These are phyloP conservation scores for Bipolaris sorokiniana DNA, from an alignment of 2,329 filamentous ascomycete species.

Conservation along the genomic window DNA sequence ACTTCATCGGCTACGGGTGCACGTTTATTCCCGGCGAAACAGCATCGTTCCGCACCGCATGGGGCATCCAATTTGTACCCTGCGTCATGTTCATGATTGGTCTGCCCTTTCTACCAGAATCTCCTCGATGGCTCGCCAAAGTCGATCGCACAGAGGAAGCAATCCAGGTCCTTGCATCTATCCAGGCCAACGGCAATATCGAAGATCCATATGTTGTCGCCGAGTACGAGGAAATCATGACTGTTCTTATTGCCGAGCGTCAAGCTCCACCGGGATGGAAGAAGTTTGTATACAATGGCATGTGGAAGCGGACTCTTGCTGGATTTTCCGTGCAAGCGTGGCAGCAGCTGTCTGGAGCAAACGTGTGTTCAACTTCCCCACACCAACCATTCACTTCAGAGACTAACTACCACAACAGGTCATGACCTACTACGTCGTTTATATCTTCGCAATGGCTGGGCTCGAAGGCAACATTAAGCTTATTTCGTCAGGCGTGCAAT, in stretches of 20 bases:
- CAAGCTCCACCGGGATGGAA: conserved; percentile 72
- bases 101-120: conserved; percentile 58
- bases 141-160: conserved; percentile 55
- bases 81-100: conserved; percentile 52
- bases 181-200: conserved; percentile 63
- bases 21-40: conserved; percentile 39
- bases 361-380: conserved; percentile 64
- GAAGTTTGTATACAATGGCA: conserved; percentile 73
- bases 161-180: conserved; percentile 50
- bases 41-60: conserved; percentile 44
- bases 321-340: conserved; percentile 77
- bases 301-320: conserved; percentile 75
- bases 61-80: conserved; percentile 49
- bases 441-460: conserved; percentile 75
- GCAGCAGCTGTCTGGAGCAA: conserved; percentile 79
- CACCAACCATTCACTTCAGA: neutral
- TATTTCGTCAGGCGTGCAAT: conserved; percentile 72
- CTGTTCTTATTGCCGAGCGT: conserved; percentile 76
- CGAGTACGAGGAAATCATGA: conserved; percentile 75
- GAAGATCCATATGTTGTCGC: conserved; percentile 68
- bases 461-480: conserved; percentile 65
- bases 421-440: conserved; percentile 49
- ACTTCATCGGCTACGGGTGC: conserved; percentile 45
- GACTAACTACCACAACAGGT: conserved; percentile 1
- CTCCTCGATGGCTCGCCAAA: conserved; percentile 54